Percentiles rank a stretch among this genome's conserved stretches.
Evolutionary conservation across 2,329 filamentous ascomycete species (phyloP).

Genomic region (Sarocladium kiliense): DNA sequence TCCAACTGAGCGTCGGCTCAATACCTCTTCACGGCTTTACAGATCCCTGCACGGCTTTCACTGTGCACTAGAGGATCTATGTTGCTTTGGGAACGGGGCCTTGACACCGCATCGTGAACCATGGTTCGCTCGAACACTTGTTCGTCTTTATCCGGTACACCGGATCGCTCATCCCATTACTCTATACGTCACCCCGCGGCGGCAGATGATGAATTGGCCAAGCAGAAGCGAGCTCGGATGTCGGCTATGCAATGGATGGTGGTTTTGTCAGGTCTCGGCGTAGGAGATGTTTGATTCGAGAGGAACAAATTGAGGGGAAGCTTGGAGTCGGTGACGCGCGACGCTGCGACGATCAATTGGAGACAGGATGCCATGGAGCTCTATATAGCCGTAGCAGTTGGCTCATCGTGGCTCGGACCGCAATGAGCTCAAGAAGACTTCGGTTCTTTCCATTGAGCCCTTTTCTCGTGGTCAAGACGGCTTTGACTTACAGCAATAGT

Average conservation of each 20-base stretch:
- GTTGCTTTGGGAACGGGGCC: constrained; percentile 7
- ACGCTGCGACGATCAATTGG: background rate
- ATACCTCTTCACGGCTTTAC: background rate
- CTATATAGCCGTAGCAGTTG: background rate
- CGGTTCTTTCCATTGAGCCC: background rate
- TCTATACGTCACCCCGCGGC: background rate
- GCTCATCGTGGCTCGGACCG: background rate
- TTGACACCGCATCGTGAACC: background rate
- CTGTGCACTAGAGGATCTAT: background rate
- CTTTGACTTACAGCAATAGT: background rate
- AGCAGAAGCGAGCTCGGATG: background rate
- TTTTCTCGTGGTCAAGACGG: background rate
- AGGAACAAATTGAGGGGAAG: background rate
- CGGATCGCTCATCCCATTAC: background rate
- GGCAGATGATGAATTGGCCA: constrained; percentile 1
- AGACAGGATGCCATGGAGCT: background rate
- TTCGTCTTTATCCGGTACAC: background rate
- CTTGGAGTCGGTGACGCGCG: background rate
- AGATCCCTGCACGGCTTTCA: background rate
- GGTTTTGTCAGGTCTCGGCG: background rate
- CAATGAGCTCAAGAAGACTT: background rate
- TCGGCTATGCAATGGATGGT: background rate
- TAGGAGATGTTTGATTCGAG: background rate
- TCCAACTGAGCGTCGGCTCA: background rate
- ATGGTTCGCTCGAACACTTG: background rate